Conservation (phyloP, 2,329 filamentous ascomycete genomes). For the Trichophyton rubrum region DNA sequence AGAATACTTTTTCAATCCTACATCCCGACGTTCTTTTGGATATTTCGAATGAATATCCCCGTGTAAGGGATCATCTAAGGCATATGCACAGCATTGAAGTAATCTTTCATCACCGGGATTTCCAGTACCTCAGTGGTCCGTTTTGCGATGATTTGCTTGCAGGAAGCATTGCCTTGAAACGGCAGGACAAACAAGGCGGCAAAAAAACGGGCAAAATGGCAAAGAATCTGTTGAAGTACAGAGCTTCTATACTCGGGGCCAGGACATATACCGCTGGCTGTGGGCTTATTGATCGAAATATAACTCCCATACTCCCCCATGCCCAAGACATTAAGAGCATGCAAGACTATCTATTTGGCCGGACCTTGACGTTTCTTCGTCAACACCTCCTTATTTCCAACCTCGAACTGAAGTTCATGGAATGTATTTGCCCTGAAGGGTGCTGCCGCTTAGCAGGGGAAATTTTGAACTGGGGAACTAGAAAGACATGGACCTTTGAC, state of each 20-base stretch:
- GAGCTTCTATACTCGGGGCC: background rate
- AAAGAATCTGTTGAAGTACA: background rate
- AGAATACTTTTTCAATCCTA: slow-evolving; percentile 17
- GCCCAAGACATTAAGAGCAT: slow-evolving; percentile 12
- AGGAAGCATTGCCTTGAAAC: background rate
- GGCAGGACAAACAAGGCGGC: background rate
- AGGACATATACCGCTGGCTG: background rate
- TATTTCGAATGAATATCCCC: slow-evolving; percentile 6
- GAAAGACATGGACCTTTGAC: slow-evolving; percentile 13
- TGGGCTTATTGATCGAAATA: background rate
- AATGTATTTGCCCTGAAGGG: slow-evolving; percentile 13
- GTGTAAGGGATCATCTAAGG: slow-evolving; percentile 11
- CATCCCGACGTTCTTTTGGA: slow-evolving; percentile 14
- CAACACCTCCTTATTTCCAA: slow-evolving; percentile 13
- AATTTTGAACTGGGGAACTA: slow-evolving; percentile 14
- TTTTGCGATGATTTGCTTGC: slow-evolving; percentile 6
- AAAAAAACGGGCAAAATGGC: background rate
- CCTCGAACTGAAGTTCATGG: slow-evolving; percentile 14
- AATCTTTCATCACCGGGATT: slow-evolving; percentile 15
- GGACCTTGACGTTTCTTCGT: slow-evolving; percentile 16
- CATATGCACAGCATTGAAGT: slow-evolving; percentile 15
- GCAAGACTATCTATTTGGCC: slow-evolving; percentile 16
- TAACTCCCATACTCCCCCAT: slow-evolving; percentile 5
- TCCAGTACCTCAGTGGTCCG: slow-evolving; percentile 12
- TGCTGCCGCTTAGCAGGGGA: slow-evolving; percentile 16